phyloP scores from a whole-genome alignment of 106 monocot genomes.

The Allium fistulosum region DNA sequence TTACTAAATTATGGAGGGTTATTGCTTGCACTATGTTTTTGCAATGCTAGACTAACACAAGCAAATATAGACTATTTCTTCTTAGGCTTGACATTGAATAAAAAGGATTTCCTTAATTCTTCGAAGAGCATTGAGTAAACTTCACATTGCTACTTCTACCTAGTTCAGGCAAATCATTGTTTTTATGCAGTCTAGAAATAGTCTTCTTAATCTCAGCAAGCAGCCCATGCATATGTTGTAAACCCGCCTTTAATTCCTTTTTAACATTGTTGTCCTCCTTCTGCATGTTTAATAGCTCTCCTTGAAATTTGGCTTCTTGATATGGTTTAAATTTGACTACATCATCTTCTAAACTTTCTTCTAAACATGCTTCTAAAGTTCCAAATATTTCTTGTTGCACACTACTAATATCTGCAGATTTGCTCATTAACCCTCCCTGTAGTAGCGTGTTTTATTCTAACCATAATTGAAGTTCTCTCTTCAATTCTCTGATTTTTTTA shows the following conservation, averaged over 20 bases:
- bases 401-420: constrained; percentile 39
- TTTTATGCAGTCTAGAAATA: constrained; percentile 31
- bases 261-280: constrained; percentile 80
- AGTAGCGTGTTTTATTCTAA: constrained; percentile 54
- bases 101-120: constrained; percentile 35
- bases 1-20: not conserved
- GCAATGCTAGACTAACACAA: constrained; percentile 55
- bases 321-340: constrained; percentile 23
- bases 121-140: constrained; percentile 26
- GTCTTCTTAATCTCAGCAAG: constrained; percentile 42
- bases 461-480: constrained; percentile 68
- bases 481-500: constrained; percentile 48
- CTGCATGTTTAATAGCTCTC: constrained; percentile 81
- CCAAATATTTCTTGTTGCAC: constrained; percentile 60
- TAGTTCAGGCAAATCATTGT: constrained; percentile 24
- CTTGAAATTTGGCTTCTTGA: constrained; percentile 21
- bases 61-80: constrained; percentile 72
- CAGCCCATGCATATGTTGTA: constrained; percentile 43
- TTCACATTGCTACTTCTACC: constrained; percentile 17
- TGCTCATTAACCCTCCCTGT: constrained; percentile 41
- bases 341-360: constrained; percentile 17
- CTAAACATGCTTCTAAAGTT: constrained; percentile 20
- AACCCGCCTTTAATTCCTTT: constrained; percentile 45
- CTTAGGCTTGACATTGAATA: constrained; percentile 63
- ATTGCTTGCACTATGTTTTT: not conserved